Evolutionary conservation across 2,329 filamentous ascomycete genomes (phyloP), one percentile per base, ranked within the genome.

Genomic region (Trichothecium sympodiale): DNA sequence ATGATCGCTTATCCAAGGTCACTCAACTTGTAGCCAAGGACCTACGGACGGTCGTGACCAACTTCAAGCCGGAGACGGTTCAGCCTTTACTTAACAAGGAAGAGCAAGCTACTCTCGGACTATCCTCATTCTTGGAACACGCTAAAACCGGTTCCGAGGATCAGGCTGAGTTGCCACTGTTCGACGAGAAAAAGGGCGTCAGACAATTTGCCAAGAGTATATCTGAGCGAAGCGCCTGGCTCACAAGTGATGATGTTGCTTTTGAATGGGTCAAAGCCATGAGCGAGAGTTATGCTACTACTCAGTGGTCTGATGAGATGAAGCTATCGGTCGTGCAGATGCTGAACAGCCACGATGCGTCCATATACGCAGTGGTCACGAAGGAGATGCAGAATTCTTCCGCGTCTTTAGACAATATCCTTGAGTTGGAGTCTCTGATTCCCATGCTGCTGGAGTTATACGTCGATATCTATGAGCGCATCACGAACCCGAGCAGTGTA

Each of bases 41-140:
- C 42, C 49, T 77, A 17, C 65, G 63, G 4, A 56, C 59, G 16
- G 59, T 63, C 5, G 54, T 77, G n/a, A 48, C 59, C 1, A 55
- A 61, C 4, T 75, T 72, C 43, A 65, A 63, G 29, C 68, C 74
- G 37, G 68, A 72, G n/a, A 61, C 61, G 6, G 69, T 69, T 1
- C 66, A 63, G 41, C 58, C 71, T 5, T 50, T 77, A 9, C 52
- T 75, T 10, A 67, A 59, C 41, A 74, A 74, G 42, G 67, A 68
- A 37, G 68, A 72, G 31, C 57, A 63, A 16, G 60, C 67, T 0
- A 63, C 64, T 9, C 55, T 73, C 20, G 71, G 71, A 8, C 59
- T 77, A 13, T 74, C 69, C 1, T 74, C 73, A 4, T 80, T 80
- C 44, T 61, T 80, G 4, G 76, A 80, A 43, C 73, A 80, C 45